These are phyloP conservation scores for Botryotinia narcissicola DNA, from an alignment of 2,329 filamentous ascomycete species.

Conservation along the genomic window DNA sequence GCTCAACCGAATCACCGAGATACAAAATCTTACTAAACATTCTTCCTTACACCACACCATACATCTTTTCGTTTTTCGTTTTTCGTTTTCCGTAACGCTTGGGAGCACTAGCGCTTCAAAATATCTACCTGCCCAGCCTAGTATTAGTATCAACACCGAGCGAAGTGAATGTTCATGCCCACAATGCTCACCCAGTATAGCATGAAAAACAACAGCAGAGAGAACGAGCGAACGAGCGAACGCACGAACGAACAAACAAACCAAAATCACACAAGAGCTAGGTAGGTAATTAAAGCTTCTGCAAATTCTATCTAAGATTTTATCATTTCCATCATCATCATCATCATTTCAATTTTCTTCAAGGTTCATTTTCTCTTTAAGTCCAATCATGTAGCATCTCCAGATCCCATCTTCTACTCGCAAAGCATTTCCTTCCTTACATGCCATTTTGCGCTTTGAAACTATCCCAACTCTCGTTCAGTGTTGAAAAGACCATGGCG, in stretches of 20 bases:
- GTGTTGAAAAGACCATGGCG: constrained; percentile 62
- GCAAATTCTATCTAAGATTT: background rate
- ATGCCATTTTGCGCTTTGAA: constrained; percentile 68
- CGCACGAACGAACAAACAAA: background rate
- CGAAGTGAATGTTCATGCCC: too few relatives aligned
- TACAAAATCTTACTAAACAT: too few relatives aligned
- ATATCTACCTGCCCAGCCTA: too few relatives aligned
- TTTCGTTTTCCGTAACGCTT: too few relatives aligned
- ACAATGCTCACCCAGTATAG: background rate
- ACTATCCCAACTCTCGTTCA: constrained; percentile 73
- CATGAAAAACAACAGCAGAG: background rate
- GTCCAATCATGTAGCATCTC: background rate
- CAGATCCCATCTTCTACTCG: background rate
- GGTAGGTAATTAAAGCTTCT: background rate
- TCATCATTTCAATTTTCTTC: background rate
- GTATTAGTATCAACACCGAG: too few relatives aligned
- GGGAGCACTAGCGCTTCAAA: too few relatives aligned
- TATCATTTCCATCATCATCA: background rate
- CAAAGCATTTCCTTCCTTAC: constrained; percentile 35
- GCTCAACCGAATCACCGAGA: too few relatives aligned
- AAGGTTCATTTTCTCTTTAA: background rate
- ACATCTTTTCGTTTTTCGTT: too few relatives aligned
- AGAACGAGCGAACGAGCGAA: background rate
- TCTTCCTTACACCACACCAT: too few relatives aligned
- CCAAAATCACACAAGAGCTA: background rate